Evolutionary conservation across 108 stramenopile species (phyloP), one percentile per base, ranked within the genome.

Genomic region (Nannochloropsis granulata): DNA sequence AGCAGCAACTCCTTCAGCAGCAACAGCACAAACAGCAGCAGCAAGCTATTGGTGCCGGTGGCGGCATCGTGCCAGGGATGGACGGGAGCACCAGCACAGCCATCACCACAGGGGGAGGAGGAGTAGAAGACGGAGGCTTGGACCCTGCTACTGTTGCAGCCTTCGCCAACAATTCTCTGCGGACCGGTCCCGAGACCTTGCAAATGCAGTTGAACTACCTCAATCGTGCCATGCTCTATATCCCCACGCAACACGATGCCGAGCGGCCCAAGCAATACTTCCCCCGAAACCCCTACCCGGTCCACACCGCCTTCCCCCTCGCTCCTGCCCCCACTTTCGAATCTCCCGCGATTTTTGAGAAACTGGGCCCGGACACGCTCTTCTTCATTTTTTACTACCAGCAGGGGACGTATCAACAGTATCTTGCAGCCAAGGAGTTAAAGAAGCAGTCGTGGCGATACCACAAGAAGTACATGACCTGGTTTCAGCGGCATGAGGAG

Each of bases 381-480:
- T 99, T 99, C 91, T 97, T 98, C 86, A 95, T 97, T 87, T 99
- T 99, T 88, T 98, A 98, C 92, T 97, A 97, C 88, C 92, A 95
- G 80, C 81, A 26, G 86, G 97, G 96, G 23, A 98, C 97, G 12
- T 96, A 97, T 89, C 96, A 96, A 85, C 99, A 99, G 87, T 97
- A 97, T 87, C 90, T 99, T 80, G 99, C 99, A 1, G 99, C 99
- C 5, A 90, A 94, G 3, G 96, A 98, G 86, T 91, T 99, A 88
- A 98, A 97, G 92, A 95, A 96, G 87, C 96, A 97, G 85, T 94
- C 93, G 44, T 99, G 99, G 99, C 92, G 99, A 82, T 99, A 94
- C 90, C 99, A 99, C 91, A 98, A 97, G 86, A 97, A 98, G 94
- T 99, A 99, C 91, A 93, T 94, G 94, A 98, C 99, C 25, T 99